A percentile compares a stretch with the other conserved stretches of the same genome.
Conservation (phyloP, 139 green algal genomes). For the Chlamydomonas sphaeroides region DNA sequence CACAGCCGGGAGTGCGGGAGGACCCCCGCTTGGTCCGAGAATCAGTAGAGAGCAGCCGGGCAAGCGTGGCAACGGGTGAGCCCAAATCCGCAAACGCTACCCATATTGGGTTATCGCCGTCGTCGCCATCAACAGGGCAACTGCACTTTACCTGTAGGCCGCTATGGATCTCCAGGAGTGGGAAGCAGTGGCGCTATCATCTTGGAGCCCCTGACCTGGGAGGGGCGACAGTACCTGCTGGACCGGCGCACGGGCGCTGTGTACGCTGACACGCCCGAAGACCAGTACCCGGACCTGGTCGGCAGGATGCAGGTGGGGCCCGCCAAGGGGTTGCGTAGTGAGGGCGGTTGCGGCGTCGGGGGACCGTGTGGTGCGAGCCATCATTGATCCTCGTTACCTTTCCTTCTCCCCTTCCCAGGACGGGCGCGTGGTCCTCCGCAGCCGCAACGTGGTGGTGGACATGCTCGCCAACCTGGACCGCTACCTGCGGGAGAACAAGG, state of each 20-base stretch:
- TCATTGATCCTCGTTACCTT: neutral
- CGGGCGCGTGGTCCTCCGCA: constrained; percentile 16
- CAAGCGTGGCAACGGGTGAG: too few relatives aligned
- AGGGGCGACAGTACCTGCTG: constrained; percentile 28
- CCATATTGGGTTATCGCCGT: too few relatives aligned
- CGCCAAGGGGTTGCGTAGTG: too few relatives aligned
- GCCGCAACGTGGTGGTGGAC: constrained; percentile 25
- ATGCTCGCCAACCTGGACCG: constrained; percentile 37
- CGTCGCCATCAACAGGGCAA: too few relatives aligned
- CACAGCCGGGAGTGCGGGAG: constrained; percentile 4
- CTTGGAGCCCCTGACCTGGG: constrained; percentile 23
- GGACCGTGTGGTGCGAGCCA: neutral
- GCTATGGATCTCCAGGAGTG: neutral
- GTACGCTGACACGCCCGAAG: constrained; percentile 9
- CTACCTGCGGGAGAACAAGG: constrained; percentile 40
- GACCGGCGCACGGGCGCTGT: constrained; percentile 29
- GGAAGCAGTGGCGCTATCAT: neutral
- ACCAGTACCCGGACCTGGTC: constrained; percentile 38
- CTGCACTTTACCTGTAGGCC: too few relatives aligned
- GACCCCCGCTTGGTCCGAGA: constrained; percentile 16
- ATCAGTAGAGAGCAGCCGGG: neutral
- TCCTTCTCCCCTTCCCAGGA: constrained; percentile 20
- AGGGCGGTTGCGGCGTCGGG: neutral
- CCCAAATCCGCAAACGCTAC: neutral
- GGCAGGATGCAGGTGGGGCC: constrained; percentile 19